Conservation (phyloP, 352 stramenopile genomes). For the Peronosclerospora sorghi region DNA sequence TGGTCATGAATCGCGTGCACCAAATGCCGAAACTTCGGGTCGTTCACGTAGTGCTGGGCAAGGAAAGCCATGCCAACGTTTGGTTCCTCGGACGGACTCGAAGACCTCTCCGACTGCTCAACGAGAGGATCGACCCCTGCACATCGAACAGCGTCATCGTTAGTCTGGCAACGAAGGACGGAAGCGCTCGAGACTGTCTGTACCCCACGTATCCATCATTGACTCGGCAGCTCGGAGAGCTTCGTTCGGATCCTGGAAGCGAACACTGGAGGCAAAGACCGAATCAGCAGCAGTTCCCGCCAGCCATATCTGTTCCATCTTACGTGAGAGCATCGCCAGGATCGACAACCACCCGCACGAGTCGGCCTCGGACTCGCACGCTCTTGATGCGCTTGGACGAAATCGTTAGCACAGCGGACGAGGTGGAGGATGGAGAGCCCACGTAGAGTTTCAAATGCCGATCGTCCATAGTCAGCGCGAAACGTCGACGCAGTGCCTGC, state of each 20-base stretch:
- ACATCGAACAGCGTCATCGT: neutral
- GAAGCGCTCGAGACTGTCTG: neutral
- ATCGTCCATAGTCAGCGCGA: constrained; percentile 15
- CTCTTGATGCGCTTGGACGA: constrained; percentile 10
- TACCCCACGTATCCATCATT: constrained; percentile 43
- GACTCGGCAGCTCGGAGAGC: constrained; percentile 18
- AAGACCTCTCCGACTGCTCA: constrained; percentile 8
- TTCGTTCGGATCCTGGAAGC: constrained; percentile 12
- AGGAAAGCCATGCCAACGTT: constrained; percentile 11
- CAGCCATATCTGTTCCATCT: neutral
- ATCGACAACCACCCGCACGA: constrained; percentile 18
- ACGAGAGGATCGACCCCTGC: constrained; percentile 35
- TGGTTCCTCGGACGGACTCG: neutral
- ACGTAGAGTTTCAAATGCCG: constrained; percentile 14
- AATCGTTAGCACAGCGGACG: constrained; percentile 12
- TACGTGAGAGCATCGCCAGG: constrained; percentile 20
- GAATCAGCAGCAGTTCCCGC: neutral
- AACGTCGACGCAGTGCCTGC: constrained; percentile 21
- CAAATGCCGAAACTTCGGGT: constrained; percentile 22
- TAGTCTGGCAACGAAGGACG: neutral
- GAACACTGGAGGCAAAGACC: constrained; percentile 17
- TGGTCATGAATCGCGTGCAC: constrained; percentile 29
- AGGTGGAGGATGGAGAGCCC: neutral
- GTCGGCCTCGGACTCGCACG: constrained; percentile 23
- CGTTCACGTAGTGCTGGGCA: constrained; percentile 19